A percentile compares a stretch with the other conserved stretches of the same genome.
Evolutionary conservation across 2,329 filamentous ascomycete genomes (phyloP).

Genomic region (Fusarium clavum): DNA sequence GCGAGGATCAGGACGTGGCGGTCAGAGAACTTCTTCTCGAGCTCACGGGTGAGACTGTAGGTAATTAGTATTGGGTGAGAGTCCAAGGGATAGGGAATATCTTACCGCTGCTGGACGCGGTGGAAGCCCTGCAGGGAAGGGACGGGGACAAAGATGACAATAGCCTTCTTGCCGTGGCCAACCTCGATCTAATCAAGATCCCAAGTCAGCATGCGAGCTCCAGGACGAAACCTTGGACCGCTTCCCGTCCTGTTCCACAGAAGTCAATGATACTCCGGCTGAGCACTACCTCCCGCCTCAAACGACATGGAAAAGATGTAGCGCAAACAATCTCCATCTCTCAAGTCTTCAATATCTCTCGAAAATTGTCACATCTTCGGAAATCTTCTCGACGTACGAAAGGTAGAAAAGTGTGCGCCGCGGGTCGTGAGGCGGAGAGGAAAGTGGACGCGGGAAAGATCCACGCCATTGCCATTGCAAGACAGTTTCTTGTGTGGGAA

Average conservation of each 20-base stretch:
- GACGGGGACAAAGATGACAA: conserved; percentile 99
- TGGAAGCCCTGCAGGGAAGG: conserved; percentile 98
- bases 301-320: conserved; percentile 31
- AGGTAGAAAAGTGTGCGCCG: conserved; percentile 24
- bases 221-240: conserved; percentile 77
- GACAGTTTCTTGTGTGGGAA: conserved; percentile 53
- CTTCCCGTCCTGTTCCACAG: conserved; percentile 78
- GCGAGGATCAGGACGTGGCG: conserved; percentile 99
- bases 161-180: conserved; percentile 99
- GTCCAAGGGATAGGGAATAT: conserved; percentile 33
- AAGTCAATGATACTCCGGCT: conserved; percentile 57
- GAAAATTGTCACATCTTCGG: conserved; percentile 43
- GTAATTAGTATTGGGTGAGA: conserved; percentile 34
- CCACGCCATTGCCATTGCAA: conserved; percentile 53
- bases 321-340: conserved; percentile 27
- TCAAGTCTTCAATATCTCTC: conserved; percentile 17
- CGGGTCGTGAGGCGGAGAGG: conserved; percentile 41
- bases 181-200: conserved; percentile 92
- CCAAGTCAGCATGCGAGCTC: conserved; percentile 82
- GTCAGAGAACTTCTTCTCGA: conserved; percentile 99
- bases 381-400: conserved; percentile 34
- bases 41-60: conserved; percentile 93
- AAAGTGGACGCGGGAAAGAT: neutral
- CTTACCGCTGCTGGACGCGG: conserved; percentile 99
- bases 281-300: conserved; percentile 45